Base-by-base conservation (phyloP, 1,284 basidiomycete species). In the Vanrija sp. region DNA sequence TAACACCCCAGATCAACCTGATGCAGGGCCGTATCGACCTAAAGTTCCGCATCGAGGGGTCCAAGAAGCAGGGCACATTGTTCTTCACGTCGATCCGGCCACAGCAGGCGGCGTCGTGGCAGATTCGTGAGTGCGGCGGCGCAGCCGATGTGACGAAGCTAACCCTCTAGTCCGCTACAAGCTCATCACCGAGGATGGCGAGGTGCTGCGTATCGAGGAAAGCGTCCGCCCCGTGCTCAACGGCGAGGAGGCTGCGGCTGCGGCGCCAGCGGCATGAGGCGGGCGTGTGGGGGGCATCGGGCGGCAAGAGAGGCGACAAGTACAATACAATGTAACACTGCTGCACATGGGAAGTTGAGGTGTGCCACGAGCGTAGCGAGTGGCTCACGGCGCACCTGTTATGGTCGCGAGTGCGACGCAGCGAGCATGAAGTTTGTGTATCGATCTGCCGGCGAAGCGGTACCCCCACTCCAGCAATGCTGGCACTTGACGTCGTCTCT, bases 11-110 rank as follows among this genome's bases (percentile, higher is more conserved):
- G 67, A 67, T 74, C 58, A 77, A 75, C 61, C 59, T 72, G 41
- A 72, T 75, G 67, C 74, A 77, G 65, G 75, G 75, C 48, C 66
- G 70, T 24, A 73, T 77, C 39, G 75, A 77, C 51, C 58, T 77
- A 23, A 73, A 69, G 53, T 75, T 75, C 65, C 60, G 72, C 38
- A 63, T 77, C 48, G 57, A 59, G 41, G 75, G 75, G 14, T 56
- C 59, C 19, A 67, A 70, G 49, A 69, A 64, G n/a, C 55, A 65
- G 20, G 75, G 72, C 22, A 75, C 74, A 6, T 69, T 75, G 20
- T 75, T 72, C 60, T 77, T 77, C 47, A 77, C 75, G 6, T 72
- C 71, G n/a, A 73, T 77, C 55, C 51, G 75, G 35, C 75, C 74
- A 10, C 62, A 68, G 45, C 62, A 71, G 46, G 65, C 69, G 16